phyloP scores from a whole-genome alignment of 225 moss, liverwort and hornwort species.

The Ulota crispa region DNA sequence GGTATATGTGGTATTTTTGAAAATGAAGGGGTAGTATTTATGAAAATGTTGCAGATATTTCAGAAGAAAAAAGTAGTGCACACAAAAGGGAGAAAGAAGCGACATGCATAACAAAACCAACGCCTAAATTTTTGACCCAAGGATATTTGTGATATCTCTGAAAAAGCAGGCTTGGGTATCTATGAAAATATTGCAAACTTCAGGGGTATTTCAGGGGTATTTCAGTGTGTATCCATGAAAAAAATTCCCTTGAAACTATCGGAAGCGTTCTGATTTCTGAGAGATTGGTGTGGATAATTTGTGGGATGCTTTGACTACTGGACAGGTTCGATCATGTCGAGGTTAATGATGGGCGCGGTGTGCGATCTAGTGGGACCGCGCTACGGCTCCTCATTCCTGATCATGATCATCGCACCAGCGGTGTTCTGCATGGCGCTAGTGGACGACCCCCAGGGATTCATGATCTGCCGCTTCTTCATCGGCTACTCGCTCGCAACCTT shows the following conservation, averaged over 20 bases:
- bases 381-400: slow-evolving; percentile 65
- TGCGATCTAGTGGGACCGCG: slow-evolving; percentile 79
- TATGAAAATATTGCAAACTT: too few species aligned
- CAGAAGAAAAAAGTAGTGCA: too few species aligned
- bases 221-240: too few species aligned
- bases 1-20: too few species aligned
- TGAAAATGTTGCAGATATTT: too few species aligned
- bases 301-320: not conserved
- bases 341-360: slow-evolving; percentile 69
- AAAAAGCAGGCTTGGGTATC: too few species aligned
- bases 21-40: too few species aligned
- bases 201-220: too few species aligned
- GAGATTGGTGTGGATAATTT: not conserved
- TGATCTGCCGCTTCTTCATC: slow-evolving; percentile 78
- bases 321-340: slow-evolving; percentile 66
- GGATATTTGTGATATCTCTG: too few species aligned
- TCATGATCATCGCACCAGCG: slow-evolving; percentile 61
- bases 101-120: too few species aligned
- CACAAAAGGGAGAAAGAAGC: too few species aligned
- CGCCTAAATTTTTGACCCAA: too few species aligned
- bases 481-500: slow-evolving; percentile 58
- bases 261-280: not conserved
- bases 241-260: not conserved
- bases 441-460: slow-evolving; percentile 45
- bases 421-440: slow-evolving; percentile 75